Evolutionary conservation across 73 alveolate species (phyloP), one percentile per base, ranked within the genome.

Genomic region (Paramecium tetraurelia): DNA sequence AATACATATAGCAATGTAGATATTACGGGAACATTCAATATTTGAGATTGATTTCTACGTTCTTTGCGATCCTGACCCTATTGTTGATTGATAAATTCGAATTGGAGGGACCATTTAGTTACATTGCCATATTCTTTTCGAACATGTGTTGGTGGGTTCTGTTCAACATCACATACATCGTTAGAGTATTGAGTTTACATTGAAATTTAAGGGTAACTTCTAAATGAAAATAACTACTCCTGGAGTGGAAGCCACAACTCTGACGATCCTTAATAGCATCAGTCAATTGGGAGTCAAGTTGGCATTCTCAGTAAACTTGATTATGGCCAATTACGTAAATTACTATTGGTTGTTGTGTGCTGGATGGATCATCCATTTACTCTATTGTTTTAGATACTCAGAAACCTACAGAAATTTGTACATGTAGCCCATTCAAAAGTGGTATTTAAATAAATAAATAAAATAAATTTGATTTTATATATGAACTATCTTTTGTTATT

Each of bases 101-200:
- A 9, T 35, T 72, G 59, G 57, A 33, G 9, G 59, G 20, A 1
- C 29, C 31, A 14, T 72, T 9, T 18, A 72, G 57, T 14, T 72
- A 40, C 40, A 20, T 72, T 33, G 59, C 59, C 1, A 72, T 72
- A 33, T 72, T 72, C 36, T 29, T 72, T 35, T 36, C 86, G 7
- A 40, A 72, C 40, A 36, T 72, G 57, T 36, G 86, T 72, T 72
- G 86, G 86, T 72, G 86, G 86, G 38, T 72, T 10, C 8, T 72
- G 8, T 72, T 36, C 9, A 72, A 72, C 20, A 40, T 72, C 20
- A 72, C 86, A 10, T 72, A 72, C 40, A 72, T 72, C 9, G 84
- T 63, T 27, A 63, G 84, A n/a, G 84, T 63, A 63, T 63, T 12
- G 12, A 7, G 12, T 27, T 9, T 33, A 3, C 8, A 18, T 53